Conservation (phyloP, 2,329 filamentous ascomycete genomes). For the Pseudofabraea citricarpa region DNA sequence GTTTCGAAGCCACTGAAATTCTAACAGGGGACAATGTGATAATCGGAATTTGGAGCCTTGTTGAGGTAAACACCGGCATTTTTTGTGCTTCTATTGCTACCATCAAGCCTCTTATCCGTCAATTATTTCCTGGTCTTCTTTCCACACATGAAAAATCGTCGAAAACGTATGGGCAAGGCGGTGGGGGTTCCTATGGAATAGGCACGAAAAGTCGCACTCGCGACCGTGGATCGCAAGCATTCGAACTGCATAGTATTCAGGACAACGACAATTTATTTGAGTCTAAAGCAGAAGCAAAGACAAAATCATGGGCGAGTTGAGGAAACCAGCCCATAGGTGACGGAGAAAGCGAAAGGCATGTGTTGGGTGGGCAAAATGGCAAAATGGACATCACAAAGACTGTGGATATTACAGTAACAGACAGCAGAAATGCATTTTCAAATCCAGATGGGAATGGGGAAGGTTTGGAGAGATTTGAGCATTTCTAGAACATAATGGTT, state of each 20-base stretch:
- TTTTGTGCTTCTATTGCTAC: slow-evolving; percentile 14
- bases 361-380: neutral
- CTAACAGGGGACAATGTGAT: slow-evolving; percentile 9
- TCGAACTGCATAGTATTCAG: neutral
- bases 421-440: neutral
- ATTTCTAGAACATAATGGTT: neutral
- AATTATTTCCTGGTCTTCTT: slow-evolving; percentile 7
- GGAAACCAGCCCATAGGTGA: neutral
- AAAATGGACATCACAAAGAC: neutral
- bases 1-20: neutral
- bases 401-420: neutral
- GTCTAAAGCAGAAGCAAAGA: neutral
- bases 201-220: neutral
- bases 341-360: slow-evolving; percentile 1
- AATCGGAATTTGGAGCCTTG: slow-evolving; percentile 11
- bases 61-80: slow-evolving; percentile 13
- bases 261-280: neutral
- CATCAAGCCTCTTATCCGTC: slow-evolving; percentile 12
- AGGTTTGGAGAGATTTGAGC: neutral
- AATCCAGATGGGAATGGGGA: neutral
- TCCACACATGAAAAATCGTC: neutral
- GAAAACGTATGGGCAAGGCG: neutral
- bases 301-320: neutral
- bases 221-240: neutral
- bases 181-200: neutral